A percentile compares a stretch with the other conserved stretches of the same genome.
Conservation (phyloP, 257 asterid species). For the Petunia secreta region DNA sequence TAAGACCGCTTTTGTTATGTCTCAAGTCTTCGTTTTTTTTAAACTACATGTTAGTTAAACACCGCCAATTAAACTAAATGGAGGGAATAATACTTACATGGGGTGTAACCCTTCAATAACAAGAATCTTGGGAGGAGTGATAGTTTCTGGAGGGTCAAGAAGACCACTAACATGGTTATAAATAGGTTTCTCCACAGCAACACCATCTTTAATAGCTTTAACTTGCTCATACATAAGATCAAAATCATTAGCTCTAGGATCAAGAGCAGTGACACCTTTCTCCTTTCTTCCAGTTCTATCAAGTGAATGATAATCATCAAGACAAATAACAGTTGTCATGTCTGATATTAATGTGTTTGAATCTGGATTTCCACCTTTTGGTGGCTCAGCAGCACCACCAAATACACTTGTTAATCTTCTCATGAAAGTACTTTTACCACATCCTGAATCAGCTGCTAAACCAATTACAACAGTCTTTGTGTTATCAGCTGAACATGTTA, state of each 20-base stretch:
- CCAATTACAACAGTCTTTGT: constrained; percentile 78
- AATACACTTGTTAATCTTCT: constrained; percentile 92
- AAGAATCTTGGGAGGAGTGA: constrained; percentile 91
- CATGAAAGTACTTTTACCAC: constrained; percentile 98
- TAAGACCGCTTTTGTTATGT: background rate
- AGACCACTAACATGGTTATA: constrained; percentile 89
- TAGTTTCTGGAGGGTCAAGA: constrained; percentile 86
- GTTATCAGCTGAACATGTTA: constrained; percentile 59
- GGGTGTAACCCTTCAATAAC: constrained; percentile 98
- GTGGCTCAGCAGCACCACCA: constrained; percentile 99
- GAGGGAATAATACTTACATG: constrained; percentile 60
- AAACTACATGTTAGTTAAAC: background rate
- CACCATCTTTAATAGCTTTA: constrained; percentile 75
- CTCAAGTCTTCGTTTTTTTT: no score
- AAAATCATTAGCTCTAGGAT: constrained; percentile 84
- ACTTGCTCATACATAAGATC: constrained; percentile 96
- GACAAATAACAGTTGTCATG: constrained; percentile 82
- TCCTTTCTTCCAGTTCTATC: constrained; percentile 89
- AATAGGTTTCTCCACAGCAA: constrained; percentile 76
- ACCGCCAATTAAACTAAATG: background rate
- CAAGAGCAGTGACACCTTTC: constrained; percentile 94
- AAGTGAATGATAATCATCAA: constrained; percentile 94
- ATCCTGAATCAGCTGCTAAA: constrained; percentile 90
- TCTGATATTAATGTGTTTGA: constrained; percentile 93
- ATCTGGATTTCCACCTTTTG: constrained; percentile 94